Evolutionary conservation across 1,284 basidiomycete genomes (phyloP).

Genomic region (Takashimella koratensis): DNA sequence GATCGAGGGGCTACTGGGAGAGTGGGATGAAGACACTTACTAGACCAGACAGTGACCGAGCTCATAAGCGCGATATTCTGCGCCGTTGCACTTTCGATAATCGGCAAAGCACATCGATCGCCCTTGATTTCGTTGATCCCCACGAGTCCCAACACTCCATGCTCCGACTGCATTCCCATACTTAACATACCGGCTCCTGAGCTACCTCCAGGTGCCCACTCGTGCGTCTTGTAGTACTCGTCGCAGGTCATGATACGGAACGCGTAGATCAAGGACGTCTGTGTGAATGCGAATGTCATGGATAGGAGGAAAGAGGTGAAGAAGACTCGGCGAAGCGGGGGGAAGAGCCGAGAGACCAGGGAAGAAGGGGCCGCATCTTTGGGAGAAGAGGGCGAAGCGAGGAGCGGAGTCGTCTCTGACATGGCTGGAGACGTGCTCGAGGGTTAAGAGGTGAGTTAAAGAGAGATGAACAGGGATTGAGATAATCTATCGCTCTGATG

Average conservation of each 20-base stretch:
- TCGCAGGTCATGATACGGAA: slow-evolving; percentile 44
- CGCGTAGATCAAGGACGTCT: slow-evolving; percentile 45
- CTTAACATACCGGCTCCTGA: no score
- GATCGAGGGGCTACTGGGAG: no score
- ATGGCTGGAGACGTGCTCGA: neutral
- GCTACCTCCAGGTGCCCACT: slow-evolving; percentile 5
- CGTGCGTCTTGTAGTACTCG: slow-evolving; percentile 35
- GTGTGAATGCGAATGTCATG: slow-evolving; percentile 40
- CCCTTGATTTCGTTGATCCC: no score
- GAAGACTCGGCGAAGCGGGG: slow-evolving; percentile 32
- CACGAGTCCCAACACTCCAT: no score
- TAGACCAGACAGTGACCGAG: slow-evolving; percentile 22
- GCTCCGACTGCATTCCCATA: no score
- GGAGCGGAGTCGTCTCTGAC: neutral
- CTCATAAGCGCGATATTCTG: slow-evolving; percentile 35
- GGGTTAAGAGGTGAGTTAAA: no score
- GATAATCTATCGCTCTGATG: no score
- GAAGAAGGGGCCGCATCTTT: no score
- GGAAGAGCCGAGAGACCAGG: slow-evolving; percentile 9
- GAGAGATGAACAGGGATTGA: no score
- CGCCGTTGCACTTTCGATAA: slow-evolving; percentile 35
- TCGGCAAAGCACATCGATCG: slow-evolving; percentile 34
- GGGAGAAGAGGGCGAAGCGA: neutral
- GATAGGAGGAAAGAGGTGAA: slow-evolving; percentile 35
- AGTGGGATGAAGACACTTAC: slow-evolving; percentile 18